phyloP scores from a whole-genome alignment of 176 grass and related monocot species.

The Miscanthus lutarioriparius region DNA sequence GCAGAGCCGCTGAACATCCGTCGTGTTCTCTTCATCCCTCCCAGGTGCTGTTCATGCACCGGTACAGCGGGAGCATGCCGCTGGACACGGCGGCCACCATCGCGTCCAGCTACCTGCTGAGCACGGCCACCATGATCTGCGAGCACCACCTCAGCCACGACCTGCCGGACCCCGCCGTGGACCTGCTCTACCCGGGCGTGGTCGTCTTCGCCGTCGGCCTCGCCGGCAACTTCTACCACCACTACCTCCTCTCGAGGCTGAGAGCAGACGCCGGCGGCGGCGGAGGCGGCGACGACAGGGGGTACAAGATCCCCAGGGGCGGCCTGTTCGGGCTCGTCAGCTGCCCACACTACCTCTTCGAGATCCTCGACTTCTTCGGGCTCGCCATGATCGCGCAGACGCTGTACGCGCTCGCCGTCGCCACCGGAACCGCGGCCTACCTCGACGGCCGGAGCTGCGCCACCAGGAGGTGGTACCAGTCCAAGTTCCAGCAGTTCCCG shows the following conservation, averaged over 20 bases:
- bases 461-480: slow-evolving; percentile 70
- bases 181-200: slow-evolving; percentile 52
- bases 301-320: slow-evolving; percentile 69
- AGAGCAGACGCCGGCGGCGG: slow-evolving; percentile 3
- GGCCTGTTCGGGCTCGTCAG: slow-evolving; percentile 61
- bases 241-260: slow-evolving; percentile 56
- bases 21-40: too few relatives aligned
- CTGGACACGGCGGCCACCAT: slow-evolving; percentile 39
- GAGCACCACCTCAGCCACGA: slow-evolving; percentile 46
- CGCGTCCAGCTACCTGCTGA: slow-evolving; percentile 54
- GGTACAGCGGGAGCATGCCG: slow-evolving; percentile 54
- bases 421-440: slow-evolving; percentile 52
- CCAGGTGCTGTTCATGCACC: slow-evolving; percentile 62
- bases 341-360: slow-evolving; percentile 87
- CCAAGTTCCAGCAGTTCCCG: slow-evolving; percentile 66
- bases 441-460: slow-evolving; percentile 70
- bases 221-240: slow-evolving; percentile 79
- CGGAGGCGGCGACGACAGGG: neutral
- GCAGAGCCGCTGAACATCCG: too few relatives aligned
- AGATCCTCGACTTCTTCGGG: slow-evolving; percentile 64
- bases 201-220: slow-evolving; percentile 49
- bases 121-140: slow-evolving; percentile 48
- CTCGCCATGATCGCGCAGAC: slow-evolving; percentile 72
- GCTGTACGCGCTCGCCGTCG: slow-evolving; percentile 37
- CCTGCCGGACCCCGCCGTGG: slow-evolving; percentile 41